A percentile compares a stretch with the other conserved stretches of the same genome.
Evolutionary conservation across 2,329 filamentous ascomycete species (phyloP).

Genomic region (Neofusicoccum cordaticola): DNA sequence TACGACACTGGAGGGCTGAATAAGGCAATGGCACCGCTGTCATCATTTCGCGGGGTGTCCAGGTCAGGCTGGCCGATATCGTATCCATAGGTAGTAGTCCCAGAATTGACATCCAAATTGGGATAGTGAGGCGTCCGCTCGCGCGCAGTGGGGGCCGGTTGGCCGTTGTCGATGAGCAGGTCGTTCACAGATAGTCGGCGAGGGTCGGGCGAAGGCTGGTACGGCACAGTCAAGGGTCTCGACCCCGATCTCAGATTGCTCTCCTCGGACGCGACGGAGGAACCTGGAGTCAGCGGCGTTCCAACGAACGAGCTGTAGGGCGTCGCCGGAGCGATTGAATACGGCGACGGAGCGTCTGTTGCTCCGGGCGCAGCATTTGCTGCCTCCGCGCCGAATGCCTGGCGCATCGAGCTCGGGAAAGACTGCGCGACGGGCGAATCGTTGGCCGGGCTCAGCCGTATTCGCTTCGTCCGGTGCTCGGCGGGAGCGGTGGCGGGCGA

Average conservation of each 20-base stretch:
- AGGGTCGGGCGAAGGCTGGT: conserved; percentile 41
- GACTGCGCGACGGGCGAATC: conserved; percentile 1
- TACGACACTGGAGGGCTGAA: conserved; percentile 33
- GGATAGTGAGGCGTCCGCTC: not conserved
- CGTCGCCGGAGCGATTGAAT: conserved; percentile 32
- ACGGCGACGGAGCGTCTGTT: conserved; percentile 37
- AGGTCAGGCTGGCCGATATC: conserved; percentile 68
- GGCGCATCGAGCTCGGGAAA: not conserved
- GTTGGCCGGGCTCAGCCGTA: conserved; percentile 28
- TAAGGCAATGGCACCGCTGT: conserved; percentile 60
- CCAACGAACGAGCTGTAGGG: conserved; percentile 45
- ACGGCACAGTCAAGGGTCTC: conserved; percentile 23
- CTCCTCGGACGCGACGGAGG: conserved; percentile 37
- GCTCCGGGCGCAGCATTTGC: conserved; percentile 12
- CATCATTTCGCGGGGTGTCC: conserved; percentile 70
- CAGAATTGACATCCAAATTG: conserved; percentile 16
- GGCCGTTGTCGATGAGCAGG: conserved; percentile 42
- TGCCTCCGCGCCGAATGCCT: not conserved
- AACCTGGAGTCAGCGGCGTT: conserved; percentile 45
- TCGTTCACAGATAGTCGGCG: conserved; percentile 65
- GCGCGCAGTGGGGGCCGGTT: conserved; percentile 24
- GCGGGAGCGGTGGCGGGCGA: not conserved
- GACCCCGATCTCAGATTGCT: conserved; percentile 22
- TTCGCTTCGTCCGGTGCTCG: conserved; percentile 36
- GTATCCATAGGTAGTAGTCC: conserved; percentile 59